A percentile compares a stretch with the other conserved stretches of the same genome.
Conservation (phyloP, 148 eudicot species). For the Polygonum aviculare region DNA sequence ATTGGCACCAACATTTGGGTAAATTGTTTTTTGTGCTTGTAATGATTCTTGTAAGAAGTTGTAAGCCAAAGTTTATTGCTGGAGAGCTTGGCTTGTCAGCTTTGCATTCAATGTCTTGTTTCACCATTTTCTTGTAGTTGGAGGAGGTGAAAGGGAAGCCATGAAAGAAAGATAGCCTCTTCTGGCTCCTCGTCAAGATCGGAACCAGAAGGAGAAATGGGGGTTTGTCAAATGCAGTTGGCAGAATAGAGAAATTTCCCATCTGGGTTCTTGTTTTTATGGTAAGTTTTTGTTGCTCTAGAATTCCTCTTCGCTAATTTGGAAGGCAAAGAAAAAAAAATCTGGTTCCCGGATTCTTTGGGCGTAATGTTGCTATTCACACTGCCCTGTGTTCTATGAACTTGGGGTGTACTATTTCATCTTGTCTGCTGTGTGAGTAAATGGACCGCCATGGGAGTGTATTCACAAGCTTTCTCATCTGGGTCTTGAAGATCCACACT, state of each 20-base stretch:
- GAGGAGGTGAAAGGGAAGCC: neutral
- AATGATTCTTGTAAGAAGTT: neutral
- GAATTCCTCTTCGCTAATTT: neutral
- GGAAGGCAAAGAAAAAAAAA: neutral
- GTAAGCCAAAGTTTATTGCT: neutral
- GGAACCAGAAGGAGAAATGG: neutral
- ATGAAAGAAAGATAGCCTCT: neutral
- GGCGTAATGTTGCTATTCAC: slow-evolving; percentile 1
- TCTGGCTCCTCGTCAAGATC: slow-evolving; percentile 2
- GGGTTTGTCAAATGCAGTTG: slow-evolving; percentile 7
- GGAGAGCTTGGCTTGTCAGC: neutral
- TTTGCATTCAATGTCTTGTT: neutral
- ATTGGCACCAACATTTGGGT: neutral
- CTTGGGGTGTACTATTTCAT: neutral
- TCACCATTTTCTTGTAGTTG: neutral
- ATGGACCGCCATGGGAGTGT: slow-evolving; percentile 33
- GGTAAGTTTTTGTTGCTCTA: neutral
- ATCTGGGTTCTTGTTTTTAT: neutral
- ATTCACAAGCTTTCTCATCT: slow-evolving; percentile 15
- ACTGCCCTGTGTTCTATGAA: slow-evolving; percentile 7
- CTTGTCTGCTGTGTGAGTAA: slow-evolving; percentile 9
- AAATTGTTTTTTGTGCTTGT: neutral
- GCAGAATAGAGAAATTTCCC: neutral
- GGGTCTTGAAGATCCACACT: slow-evolving; percentile 22
- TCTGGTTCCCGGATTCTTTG: neutral